Conservation (phyloP, 2,329 filamentous ascomycete species). For the Dactylellina parvicollis region DNA sequence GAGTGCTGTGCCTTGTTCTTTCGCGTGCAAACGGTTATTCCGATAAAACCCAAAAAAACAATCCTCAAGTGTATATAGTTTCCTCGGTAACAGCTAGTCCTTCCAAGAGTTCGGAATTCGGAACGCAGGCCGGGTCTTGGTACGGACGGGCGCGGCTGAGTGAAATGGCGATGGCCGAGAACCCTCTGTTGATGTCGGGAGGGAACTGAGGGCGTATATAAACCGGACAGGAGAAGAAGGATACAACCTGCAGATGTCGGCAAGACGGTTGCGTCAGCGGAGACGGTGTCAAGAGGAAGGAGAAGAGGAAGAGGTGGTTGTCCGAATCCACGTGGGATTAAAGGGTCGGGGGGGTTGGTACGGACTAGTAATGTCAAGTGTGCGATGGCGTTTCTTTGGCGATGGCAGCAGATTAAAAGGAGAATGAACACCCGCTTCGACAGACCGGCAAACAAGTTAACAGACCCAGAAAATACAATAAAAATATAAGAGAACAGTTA, state of each 20-base stretch:
- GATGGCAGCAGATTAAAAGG: neutral
- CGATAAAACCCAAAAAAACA: no score
- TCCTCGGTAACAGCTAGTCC: slow-evolving; percentile 46
- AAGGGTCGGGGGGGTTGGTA: neutral
- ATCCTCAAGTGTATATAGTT: no score
- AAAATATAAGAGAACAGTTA: neutral
- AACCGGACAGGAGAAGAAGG: neutral
- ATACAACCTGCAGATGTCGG: neutral
- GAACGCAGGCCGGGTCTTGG: neutral
- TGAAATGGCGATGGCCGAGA: slow-evolving; percentile 1
- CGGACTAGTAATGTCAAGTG: neutral
- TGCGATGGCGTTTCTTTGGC: neutral
- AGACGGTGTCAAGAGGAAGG: neutral
- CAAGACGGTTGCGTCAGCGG: neutral
- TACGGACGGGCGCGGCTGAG: neutral
- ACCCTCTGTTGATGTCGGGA: no score
- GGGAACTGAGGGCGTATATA: no score
- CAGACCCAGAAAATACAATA: neutral
- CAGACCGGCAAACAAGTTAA: neutral
- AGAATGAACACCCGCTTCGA: neutral
- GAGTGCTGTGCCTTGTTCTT: neutral
- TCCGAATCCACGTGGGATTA: slow-evolving; percentile 6
- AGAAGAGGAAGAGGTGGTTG: neutral
- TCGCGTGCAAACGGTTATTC: neutral
- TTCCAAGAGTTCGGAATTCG: neutral